Base-by-base conservation (phyloP, 345 rosid species). In the Draba incana region DNA sequence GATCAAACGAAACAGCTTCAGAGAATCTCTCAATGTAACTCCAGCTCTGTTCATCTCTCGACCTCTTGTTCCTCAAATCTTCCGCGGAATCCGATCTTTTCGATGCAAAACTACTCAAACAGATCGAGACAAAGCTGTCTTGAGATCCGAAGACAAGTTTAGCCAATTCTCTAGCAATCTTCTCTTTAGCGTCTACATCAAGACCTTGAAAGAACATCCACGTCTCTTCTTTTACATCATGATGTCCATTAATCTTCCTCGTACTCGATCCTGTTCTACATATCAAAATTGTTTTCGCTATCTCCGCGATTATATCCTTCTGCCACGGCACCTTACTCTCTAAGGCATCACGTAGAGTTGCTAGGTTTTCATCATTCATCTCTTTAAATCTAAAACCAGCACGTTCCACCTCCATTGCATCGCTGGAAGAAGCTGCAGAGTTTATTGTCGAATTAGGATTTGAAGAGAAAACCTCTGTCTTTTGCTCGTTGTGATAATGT, bases 191-290 rank as follows among this genome's bases (percentile, higher is more conserved):
- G 52, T 81, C 80, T 46, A 58, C 66, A 69, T 90, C 98, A 14
- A 64, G 77, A 33, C 98, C 98, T 69, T 77, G 83, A 51, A 92
- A 92, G 67, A 88, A 75, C 64, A 92, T 56, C 97, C 98, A 92
- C 20, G 96, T 84, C 25, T 92, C 98, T 66, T 83, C 86, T 75
- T 81, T 88, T 9, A 51, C 2, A 45, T 74, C 54, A 42, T 75
- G 74, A 4, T 45, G 55, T 48, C 77, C 68, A 15, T 49, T 65
- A 14, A 62, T 56, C 60, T 78, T 88, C 68, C 88, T 79, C 52
- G 76, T 82, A 12, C 69, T 64, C 60, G 69, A 77, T 12, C 93
- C 89, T 0, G 98, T 89, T 71, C 98, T 82, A 80, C 94, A 87
- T 69, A 75, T 81, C 55, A 92, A 82, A 66, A 92, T 57, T 3